Conservation (phyloP, 345 rosid genomes). For the Diplotaxis tenuifolia region DNA sequence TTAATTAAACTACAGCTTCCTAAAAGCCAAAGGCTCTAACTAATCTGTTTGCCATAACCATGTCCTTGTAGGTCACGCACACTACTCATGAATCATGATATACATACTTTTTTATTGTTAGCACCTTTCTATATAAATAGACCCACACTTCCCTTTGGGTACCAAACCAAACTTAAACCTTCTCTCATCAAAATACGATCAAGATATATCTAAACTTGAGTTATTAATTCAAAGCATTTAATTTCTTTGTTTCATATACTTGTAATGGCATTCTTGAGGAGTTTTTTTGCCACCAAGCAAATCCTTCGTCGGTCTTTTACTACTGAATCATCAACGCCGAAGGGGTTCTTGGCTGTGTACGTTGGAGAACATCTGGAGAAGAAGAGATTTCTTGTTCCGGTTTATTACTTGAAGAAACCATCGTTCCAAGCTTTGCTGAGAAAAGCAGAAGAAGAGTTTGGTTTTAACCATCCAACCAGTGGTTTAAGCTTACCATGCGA, state of each 20-base stretch:
- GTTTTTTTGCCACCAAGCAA: conserved; percentile 22
- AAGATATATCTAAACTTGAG: neutral
- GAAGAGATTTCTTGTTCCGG: conserved; percentile 40
- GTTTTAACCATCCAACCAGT: conserved; percentile 41
- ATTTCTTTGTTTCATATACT: neutral
- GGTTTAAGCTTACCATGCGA: conserved; percentile 43
- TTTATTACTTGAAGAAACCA: conserved; percentile 38
- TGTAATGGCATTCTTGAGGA: conserved; percentile 26
- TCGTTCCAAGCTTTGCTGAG: conserved; percentile 41
- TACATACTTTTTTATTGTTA: neutral
- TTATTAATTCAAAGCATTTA: too few species aligned
- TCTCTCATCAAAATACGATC: conserved; percentile 16
- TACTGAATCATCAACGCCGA: conserved; percentile 35
- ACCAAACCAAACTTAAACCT: conserved; percentile 6
- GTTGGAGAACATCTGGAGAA: conserved; percentile 40
- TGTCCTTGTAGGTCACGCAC: conserved; percentile 25
- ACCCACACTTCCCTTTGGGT: too few species aligned
- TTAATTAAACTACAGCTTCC: conserved; percentile 9
- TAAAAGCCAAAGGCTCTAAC: neutral
- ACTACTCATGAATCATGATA: neutral
- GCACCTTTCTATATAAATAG: neutral
- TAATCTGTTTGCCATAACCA: conserved; percentile 21
- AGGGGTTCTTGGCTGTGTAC: conserved; percentile 44
- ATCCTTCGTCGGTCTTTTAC: conserved; percentile 19
- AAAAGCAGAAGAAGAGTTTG: conserved; percentile 48